Base-by-base conservation (phyloP, 371 early-diverging fungal genomes). In the Zancudomyces culisetae region DNA sequence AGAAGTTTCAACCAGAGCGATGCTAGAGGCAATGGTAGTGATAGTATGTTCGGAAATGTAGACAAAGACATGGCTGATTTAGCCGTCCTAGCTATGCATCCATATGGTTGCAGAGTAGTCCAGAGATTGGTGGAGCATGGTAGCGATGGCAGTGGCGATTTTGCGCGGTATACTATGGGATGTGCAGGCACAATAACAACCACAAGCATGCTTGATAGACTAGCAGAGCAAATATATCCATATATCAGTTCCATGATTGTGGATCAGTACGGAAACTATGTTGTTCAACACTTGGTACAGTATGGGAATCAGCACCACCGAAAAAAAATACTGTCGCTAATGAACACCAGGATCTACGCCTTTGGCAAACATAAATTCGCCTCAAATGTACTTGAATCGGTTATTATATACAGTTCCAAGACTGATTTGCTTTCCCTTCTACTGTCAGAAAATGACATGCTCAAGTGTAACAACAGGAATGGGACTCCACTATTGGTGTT, bases 261-360 rank as follows among this genome's bases (percentile, higher is more conserved):
- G 64, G 94, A 98, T 62, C 95, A 95, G 66, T 98, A 96, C 55
- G 99, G 99, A 42, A 98, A 98, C 72, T 98, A 98, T 71, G 91
- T 98, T 43, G 87, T 98, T 45, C 99, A 98, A 60, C 97, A 98
- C 63, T 83, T 98, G 26, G 68, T 98, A 27, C 90, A 95, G 55
- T 77, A 80, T 43, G 90, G 94, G 43, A 80, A 82, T 54, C 74
- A 77, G 2, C 73, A 67, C 2, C 87, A 90, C 59, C 84, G 81
- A 61, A 68, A 75, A 8, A 56, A 76, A 39, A 83, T 98, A 13
- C 79, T 92, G 24, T 72, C 68, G 48, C 83, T 85, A 60, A 81
- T 98, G 40, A 72, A 75, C 26, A 87, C 87, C 0, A 81, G 87
- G 55, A 84, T 88, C 0, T 63, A 87, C 45, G 72, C 70, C 43